phyloP scores from a whole-genome alignment of 2,329 filamentous ascomycete genomes.

The Cladobotryum protrusum region DNA sequence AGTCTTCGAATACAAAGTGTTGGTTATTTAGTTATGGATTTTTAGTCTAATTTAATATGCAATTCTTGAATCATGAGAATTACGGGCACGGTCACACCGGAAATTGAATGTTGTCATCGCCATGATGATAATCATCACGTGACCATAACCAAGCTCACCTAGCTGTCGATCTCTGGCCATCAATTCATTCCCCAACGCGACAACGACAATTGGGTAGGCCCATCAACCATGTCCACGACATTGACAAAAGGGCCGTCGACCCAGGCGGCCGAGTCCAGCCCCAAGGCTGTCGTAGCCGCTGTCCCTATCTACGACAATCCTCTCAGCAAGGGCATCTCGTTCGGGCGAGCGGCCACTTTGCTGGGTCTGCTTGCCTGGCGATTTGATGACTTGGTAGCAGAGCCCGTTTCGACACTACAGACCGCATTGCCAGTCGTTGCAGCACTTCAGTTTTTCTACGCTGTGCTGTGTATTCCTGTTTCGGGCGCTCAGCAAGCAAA shows the following conservation, averaged over 20 bases:
- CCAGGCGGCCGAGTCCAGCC: conserved; percentile 24
- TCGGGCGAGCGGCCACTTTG: conserved; percentile 63
- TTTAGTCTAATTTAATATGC: too few relatives aligned
- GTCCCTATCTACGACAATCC: conserved; percentile 33
- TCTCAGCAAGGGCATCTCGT: conserved; percentile 46
- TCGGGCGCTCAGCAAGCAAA: conserved; percentile 42
- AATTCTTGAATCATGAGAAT: too few relatives aligned
- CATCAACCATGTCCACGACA: conserved; percentile 34
- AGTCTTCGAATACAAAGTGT: too few relatives aligned
- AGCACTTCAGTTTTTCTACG: conserved; percentile 58
- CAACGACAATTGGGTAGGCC: conserved; percentile 29
- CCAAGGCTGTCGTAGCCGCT: conserved; percentile 27
- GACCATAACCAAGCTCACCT: neutral
- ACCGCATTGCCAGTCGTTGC: conserved; percentile 56
- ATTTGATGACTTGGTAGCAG: conserved; percentile 61
- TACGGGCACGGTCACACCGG: too few relatives aligned
- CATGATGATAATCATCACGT: neutral
- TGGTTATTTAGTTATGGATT: too few relatives aligned
- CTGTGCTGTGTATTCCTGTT: conserved; percentile 56
- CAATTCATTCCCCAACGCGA: neutral
- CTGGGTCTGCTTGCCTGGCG: conserved; percentile 56
- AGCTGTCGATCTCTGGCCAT: too few relatives aligned
- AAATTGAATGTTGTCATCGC: too few relatives aligned
- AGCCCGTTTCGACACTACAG: conserved; percentile 61
- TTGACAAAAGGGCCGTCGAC: conserved; percentile 24